These are phyloP conservation scores for Plasmodium sp. DNA, from an alignment of 169 alveolate genomes.

Conservation along the genomic window DNA sequence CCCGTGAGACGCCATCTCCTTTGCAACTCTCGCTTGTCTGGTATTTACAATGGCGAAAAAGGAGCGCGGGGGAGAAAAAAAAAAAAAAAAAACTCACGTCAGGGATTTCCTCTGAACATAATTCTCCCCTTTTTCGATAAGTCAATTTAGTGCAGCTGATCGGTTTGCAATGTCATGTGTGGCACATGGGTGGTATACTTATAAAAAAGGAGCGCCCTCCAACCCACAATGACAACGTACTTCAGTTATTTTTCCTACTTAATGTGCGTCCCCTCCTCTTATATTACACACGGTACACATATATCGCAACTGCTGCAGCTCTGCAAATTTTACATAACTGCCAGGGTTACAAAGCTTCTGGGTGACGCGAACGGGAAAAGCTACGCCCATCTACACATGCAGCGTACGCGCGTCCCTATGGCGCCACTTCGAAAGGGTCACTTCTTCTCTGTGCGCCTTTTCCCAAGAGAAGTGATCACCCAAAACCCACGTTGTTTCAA, in stretches of 20 bases:
- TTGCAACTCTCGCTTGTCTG: background rate
- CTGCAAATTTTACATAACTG: background rate
- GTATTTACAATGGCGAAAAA: background rate
- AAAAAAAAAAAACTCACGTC: background rate
- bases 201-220: background rate
- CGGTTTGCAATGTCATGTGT: background rate
- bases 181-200: background rate
- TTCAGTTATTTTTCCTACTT: background rate
- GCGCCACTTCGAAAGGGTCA: background rate
- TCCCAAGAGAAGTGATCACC: background rate
- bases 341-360: background rate
- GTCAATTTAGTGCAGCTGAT: background rate
- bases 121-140: background rate
- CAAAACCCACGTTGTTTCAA: background rate
- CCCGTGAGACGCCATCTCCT: background rate
- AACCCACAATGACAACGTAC: background rate
- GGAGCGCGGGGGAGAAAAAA: background rate
- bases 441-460: background rate
- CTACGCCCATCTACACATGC: background rate
- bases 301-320: background rate
- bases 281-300: background rate
- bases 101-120: background rate
- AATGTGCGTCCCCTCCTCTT: background rate
- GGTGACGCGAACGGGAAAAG: background rate
- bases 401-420: background rate